Percentiles rank a stretch among this genome's conserved stretches.
phyloP scores from a whole-genome alignment of 169 alveolate species.

The Theileria equi region DNA sequence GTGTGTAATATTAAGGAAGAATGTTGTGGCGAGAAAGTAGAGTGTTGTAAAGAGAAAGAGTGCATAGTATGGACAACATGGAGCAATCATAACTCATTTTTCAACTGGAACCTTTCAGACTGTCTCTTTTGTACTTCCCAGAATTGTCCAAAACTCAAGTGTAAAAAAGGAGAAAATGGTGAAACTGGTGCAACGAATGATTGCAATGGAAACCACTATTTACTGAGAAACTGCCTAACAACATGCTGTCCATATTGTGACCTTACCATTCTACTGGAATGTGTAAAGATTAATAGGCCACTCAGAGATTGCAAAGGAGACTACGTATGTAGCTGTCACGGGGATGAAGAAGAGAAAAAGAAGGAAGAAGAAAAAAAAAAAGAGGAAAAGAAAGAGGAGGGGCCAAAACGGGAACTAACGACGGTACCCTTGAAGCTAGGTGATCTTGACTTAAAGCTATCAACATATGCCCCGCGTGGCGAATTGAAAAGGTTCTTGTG shows the following conservation, averaged over 20 bases:
- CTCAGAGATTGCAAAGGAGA: too few species aligned
- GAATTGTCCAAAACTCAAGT: neutral
- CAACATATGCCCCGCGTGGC: neutral
- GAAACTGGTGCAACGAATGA: neutral
- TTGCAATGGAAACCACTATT: neutral
- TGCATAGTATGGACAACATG: constrained; percentile 4
- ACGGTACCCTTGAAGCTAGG: constrained; percentile 5
- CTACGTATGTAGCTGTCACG: constrained; percentile 14
- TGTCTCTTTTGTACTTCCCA: constrained; percentile 2
- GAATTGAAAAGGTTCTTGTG: neutral
- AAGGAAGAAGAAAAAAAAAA: constrained; percentile 5
- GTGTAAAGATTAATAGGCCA: too few species aligned
- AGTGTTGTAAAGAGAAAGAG: neutral
- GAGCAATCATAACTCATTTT: constrained; percentile 1
- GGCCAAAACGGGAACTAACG: constrained; percentile 11
- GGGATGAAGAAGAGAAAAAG: neutral
- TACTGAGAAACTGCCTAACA: constrained; percentile 49
- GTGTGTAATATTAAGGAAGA: neutral
- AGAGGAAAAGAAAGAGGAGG: neutral
- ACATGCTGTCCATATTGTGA: constrained; percentile 55
- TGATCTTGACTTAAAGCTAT: neutral
- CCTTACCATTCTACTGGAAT: constrained; percentile 32
- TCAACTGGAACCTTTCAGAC: constrained; percentile 8
- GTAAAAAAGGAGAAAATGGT: neutral
- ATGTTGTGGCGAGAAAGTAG: neutral